Base-by-base conservation (phyloP, 1,139 yeast species). In the Magnusiomyces ingens region DNA sequence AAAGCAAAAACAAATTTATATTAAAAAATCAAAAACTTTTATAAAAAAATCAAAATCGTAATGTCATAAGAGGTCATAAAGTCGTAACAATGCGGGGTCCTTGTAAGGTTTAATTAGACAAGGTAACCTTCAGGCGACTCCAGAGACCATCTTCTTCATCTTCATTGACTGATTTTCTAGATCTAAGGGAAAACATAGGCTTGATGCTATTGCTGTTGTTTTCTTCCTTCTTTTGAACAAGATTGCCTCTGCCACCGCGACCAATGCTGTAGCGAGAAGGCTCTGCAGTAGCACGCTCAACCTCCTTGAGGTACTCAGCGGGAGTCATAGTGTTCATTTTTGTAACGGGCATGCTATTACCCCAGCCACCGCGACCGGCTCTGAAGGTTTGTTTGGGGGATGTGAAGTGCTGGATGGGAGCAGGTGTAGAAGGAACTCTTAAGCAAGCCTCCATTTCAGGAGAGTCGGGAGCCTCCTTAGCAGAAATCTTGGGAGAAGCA, bases 361-460 rank as follows among this genome's bases (percentile, higher is more conserved):
- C 74, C 44, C 60, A 68, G 41, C 74, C 74, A 19, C 74, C 74
- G 36, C 74, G 64, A 37, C 74, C 74, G 12, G 71, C 64, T 26
- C 66, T 61, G 58, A 68, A 67, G 18, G 63, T 62, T 55, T 70
- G 69, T 22, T 57, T 54, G 13, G 74, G 73, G 10, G 71, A 66
- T 2, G 66, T 57, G 50, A 67, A 67, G 46, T 64, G 67, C 56
- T 67, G 70, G 40, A 70, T 64, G 8, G 74, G 74, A 1, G 72
- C 71, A n/a, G 67, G 66, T 1, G 71, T 61, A 5, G 59, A 58
- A 19, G 65, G 66, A 43, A 54, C 53, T n/a, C 52, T 41, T n/a
- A 32, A 13, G 2, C 47, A 37, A 18, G 57, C 55, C 21, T 37
- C 57, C 19, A 53, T 53, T 38, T 50, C 56, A 26, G 53, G 53